Conservation (phyloP, 176 grass and related monocot genomes). For the barley (Hordeum vulgare) region DNA sequence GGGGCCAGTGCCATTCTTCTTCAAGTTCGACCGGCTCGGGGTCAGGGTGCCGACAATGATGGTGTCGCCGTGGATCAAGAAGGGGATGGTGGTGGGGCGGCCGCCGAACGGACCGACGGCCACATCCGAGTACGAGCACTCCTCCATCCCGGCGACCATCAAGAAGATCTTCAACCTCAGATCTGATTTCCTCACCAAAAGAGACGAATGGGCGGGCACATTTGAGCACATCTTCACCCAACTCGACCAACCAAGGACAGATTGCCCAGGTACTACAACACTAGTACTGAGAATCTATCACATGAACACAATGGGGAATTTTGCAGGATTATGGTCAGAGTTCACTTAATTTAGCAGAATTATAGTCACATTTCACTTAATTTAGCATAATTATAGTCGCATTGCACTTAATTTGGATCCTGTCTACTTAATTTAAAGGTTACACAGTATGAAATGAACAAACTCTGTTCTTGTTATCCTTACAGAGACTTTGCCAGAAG, state of each 20-base stretch:
- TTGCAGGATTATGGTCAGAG: background rate
- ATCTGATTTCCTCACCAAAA: constrained; percentile 68
- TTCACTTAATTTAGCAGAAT: background rate
- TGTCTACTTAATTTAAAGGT: background rate
- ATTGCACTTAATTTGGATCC: background rate
- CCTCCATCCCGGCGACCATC: constrained; percentile 87
- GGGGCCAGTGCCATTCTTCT: constrained; percentile 60
- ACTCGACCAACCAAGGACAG: constrained; percentile 58
- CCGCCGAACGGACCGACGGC: constrained; percentile 34
- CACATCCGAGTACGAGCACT: constrained; percentile 83
- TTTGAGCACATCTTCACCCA: constrained; percentile 66
- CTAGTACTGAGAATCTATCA: background rate
- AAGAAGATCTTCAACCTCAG: constrained; percentile 81
- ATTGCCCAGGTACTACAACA: constrained; percentile 80
- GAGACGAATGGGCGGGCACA: constrained; percentile 91
- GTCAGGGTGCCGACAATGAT: constrained; percentile 79
- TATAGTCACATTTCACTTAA: background rate
- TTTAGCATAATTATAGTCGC: background rate
- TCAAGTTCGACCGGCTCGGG: constrained; percentile 77
- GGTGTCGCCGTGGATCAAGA: constrained; percentile 90
- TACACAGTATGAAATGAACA: background rate
- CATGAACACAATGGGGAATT: background rate
- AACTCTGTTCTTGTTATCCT: background rate
- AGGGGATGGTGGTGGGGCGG: constrained; percentile 54
- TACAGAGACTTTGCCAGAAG: constrained; percentile 63